phyloP scores from a whole-genome alignment of 306 rosid species.

The Albizia julibrissin region DNA sequence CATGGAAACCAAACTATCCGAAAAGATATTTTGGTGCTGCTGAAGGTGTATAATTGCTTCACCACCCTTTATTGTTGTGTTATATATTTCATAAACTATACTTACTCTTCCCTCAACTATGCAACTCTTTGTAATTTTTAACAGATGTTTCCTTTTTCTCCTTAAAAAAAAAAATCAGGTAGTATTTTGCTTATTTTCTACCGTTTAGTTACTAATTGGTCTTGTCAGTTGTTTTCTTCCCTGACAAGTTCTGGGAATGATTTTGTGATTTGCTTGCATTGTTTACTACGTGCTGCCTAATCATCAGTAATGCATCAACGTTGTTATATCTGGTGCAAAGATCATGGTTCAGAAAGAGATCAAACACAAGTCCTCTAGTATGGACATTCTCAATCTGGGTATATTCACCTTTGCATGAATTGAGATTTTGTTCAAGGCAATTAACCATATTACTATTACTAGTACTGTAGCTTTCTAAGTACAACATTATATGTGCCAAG shows the following conservation, averaged over 20 bases:
- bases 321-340: background rate
- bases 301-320: background rate
- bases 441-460: background rate
- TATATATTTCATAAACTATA: background rate
- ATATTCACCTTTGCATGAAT: background rate
- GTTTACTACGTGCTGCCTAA: background rate
- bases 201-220: background rate
- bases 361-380: background rate
- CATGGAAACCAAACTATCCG: background rate
- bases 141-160: background rate
- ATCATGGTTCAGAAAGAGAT: background rate
- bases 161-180: background rate
- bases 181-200: background rate
- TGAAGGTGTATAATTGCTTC: conserved; percentile 3
- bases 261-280: background rate
- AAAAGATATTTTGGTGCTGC: background rate
- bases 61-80: background rate
- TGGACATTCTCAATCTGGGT: conserved; percentile 8
- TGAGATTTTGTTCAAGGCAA: background rate
- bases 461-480: background rate
- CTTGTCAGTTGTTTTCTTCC: background rate
- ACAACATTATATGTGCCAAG: background rate
- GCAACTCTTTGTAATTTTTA: conserved; percentile 1
- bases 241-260: background rate
- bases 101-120: background rate